Percentiles rank a stretch among this genome's conserved stretches.
These are phyloP conservation scores for Prunus mongolica DNA, from an alignment of 306 rosid species.

Conservation along the genomic window DNA sequence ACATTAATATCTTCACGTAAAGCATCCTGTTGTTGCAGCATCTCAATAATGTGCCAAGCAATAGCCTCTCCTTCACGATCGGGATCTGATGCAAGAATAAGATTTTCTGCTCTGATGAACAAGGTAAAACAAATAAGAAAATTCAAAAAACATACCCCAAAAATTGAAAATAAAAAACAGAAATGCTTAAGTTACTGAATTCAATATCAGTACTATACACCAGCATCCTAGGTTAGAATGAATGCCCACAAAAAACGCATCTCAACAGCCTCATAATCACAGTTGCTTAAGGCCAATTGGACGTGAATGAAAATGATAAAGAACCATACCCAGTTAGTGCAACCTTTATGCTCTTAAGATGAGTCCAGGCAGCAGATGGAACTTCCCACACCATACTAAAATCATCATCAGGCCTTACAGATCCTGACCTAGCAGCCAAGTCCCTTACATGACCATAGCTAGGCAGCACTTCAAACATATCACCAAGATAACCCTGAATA, in stretches of 20 bases:
- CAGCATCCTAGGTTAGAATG: background rate
- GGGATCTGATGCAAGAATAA: conserved; percentile 98
- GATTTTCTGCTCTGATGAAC: conserved; percentile 90
- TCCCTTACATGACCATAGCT: conserved; percentile 98
- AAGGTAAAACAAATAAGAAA: conserved; percentile 31
- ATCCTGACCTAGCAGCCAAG: conserved; percentile 97
- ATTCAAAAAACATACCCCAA: conserved; percentile 20
- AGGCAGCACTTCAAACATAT: conserved; percentile 89
- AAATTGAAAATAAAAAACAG: conserved; percentile 8
- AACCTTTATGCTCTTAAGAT: conserved; percentile 85
- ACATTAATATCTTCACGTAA: conserved; percentile 50
- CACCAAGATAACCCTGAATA: conserved; percentile 89
- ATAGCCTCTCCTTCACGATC: conserved; percentile 99
- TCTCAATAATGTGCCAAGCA: conserved; percentile 96
- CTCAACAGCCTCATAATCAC: conserved; percentile 14
- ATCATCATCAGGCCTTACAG: conserved; percentile 95
- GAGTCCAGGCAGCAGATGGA: conserved; percentile 97
- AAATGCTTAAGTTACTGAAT: conserved; percentile 6
- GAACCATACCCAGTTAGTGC: conserved; percentile 72
- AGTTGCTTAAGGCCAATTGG: conserved; percentile 18
- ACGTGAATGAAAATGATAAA: conserved; percentile 16
- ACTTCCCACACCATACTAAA: conserved; percentile 99
- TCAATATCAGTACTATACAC: conserved; percentile 7
- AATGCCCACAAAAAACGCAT: conserved; percentile 7
- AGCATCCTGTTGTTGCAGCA: conserved; percentile 90